Percentiles rank a stretch among this genome's conserved stretches.
Conservation (phyloP, 331 rosid species). For the Prunus yedoensis region DNA sequence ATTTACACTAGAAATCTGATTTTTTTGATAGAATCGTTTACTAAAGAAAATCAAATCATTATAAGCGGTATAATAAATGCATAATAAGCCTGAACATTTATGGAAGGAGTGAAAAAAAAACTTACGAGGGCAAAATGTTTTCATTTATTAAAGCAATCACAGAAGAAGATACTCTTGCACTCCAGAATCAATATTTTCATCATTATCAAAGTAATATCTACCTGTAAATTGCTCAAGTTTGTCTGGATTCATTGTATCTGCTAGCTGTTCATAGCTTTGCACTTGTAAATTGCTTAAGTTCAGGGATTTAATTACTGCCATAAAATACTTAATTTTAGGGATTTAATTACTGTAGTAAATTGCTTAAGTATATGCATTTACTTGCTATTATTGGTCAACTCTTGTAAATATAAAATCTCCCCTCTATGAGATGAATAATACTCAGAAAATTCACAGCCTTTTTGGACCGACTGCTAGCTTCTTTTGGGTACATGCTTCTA, state of each 20-base stretch:
- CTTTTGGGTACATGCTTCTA: neutral
- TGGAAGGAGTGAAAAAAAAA: neutral
- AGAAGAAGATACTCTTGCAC: neutral
- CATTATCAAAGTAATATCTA: neutral
- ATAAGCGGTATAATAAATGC: neutral
- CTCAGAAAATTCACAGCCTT: neutral
- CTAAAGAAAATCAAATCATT: neutral
- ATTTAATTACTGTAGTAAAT: neutral
- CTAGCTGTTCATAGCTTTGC: neutral
- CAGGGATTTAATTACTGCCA: neutral
- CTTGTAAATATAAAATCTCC: neutral
- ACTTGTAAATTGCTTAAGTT: neutral
- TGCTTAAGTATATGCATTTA: neutral
- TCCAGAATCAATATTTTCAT: neutral
- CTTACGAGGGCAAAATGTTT: neutral
- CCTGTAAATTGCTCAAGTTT: too few relatives aligned
- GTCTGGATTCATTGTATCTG: too few relatives aligned
- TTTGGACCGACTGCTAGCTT: neutral
- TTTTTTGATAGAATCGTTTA: too few relatives aligned
- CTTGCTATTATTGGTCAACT: neutral
- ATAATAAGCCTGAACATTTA: neutral
- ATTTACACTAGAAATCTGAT: too few relatives aligned
- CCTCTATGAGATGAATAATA: neutral
- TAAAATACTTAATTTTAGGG: neutral
- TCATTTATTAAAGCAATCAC: neutral